Evolutionary conservation across 2,329 filamentous ascomycete genomes (phyloP), one percentile per base, ranked within the genome.

Genomic region (Teratosphaeria gauchensis): DNA sequence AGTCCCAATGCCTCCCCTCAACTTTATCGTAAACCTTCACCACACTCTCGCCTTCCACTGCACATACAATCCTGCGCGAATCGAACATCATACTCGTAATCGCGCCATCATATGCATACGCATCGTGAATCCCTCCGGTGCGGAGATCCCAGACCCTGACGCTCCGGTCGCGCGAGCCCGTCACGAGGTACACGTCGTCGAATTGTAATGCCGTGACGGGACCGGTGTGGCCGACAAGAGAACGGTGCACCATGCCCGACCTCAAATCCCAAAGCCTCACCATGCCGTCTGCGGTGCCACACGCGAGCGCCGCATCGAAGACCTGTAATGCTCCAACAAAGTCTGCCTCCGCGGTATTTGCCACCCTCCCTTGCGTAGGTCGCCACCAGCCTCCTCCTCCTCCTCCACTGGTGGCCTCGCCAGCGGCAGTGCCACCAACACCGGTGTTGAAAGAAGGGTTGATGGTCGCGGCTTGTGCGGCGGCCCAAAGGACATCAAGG

Each of bases 11-110:
- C 61, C 90, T 81, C 48, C 91, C 91, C 71, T 99, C 94, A 2
- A 90, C 87, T 80, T 97, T 97, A 77, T 99, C 94, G 76, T 97
- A 99, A 60, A 99, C 88, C 77, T 99, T 99, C 66, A 94, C 92
- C 28, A 97, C 90, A 68, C 91, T 86, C 74, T 97, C 94, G 51
- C 92, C 89, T 0, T 91, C 91, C 0, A 91, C 91, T 2, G 94
- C 92, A 56, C 88, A 84, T 35, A 94, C 91, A 65, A 99, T 99
- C 55, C 92, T 85, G 56, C 92, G 86, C 14, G 84, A 77, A 74
- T 99, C 94, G 72, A 99, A 99, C 87, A 95, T 95, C 91, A 97
- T 96, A 78, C 87, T 90, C 33, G 91, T 95, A 59, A 99, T 84
- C 0, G 92, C 85, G 68, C 89, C 82, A 70, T 97, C 92, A 75